phyloP scores from a whole-genome alignment of 1,139 yeast genomes.

The Arxiozyma slooffiae region DNA sequence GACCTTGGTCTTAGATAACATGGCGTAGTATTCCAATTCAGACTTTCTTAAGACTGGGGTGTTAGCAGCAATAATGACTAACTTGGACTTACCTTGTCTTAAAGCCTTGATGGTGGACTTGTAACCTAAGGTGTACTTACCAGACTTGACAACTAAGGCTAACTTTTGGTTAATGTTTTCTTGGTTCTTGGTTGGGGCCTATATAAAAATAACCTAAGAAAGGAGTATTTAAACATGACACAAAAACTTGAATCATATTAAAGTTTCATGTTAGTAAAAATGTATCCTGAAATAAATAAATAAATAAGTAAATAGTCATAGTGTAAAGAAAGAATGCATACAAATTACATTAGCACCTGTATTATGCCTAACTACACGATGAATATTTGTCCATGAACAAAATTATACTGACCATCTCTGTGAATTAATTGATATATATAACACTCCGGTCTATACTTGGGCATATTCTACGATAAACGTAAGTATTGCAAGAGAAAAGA shows the following conservation, averaged over 20 bases:
- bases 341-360: conserved; percentile 2
- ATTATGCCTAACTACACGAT: conserved; percentile 3
- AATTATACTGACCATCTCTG: conserved; percentile 91
- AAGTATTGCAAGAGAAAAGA: not conserved
- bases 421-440: conserved; percentile 38
- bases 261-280: conserved; percentile 15
- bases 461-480: not conserved
- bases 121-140: conserved; percentile 99
- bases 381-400: conserved; percentile 3
- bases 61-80: conserved; percentile 97
- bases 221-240: not conserved
- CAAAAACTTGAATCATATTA: not conserved
- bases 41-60: conserved; percentile 99
- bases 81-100: conserved; percentile 98
- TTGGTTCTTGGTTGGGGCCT: conserved; percentile 91
- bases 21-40: conserved; percentile 99
- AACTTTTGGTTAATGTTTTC: conserved; percentile 98
- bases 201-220: conserved; percentile 6
- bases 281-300: not conserved
- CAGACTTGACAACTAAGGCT: conserved; percentile 97
- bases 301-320: not conserved
- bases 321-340: conserved; percentile 4
- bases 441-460: conserved; percentile 78
- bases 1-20: conserved; percentile 97
- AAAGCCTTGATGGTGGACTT: conserved; percentile 97